Percentiles rank a stretch among this genome's conserved stretches.
These are phyloP conservation scores for Colletotrichum sp. DNA, from an alignment of 2,329 filamentous ascomycete species.

Conservation along the genomic window DNA sequence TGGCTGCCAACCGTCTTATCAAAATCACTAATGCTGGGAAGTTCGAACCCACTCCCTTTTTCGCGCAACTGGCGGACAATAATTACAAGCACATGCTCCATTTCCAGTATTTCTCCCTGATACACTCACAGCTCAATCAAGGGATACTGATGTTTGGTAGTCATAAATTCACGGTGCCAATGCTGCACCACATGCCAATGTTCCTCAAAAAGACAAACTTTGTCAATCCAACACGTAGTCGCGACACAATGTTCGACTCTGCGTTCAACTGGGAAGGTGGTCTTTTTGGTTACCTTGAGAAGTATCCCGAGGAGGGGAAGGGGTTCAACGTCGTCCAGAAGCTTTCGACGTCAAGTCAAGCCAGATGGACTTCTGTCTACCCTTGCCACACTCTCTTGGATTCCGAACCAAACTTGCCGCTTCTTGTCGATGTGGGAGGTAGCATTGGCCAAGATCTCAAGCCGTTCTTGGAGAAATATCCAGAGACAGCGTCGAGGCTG, in stretches of 20 bases:
- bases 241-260: not conserved
- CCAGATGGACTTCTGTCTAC: not conserved
- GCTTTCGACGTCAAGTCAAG: not conserved
- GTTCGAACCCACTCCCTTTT: not conserved
- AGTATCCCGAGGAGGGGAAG: not conserved
- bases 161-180: not conserved
- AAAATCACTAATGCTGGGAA: not conserved
- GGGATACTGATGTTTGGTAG: not conserved
- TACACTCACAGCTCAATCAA: no score
- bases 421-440: conserved; percentile 3
- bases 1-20: not conserved
- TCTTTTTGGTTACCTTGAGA: not conserved
- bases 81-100: not conserved
- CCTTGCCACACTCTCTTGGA: not conserved
- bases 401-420: not conserved
- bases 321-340: not conserved
- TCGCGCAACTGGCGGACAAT: not conserved
- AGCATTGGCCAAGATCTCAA: not conserved
- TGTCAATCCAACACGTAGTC: not conserved
- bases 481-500: not conserved
- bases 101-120: not conserved
- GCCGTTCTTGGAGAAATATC: not conserved
- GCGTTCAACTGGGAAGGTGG: not conserved
- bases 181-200: not conserved
- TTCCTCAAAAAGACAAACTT: not conserved